These are phyloP conservation scores for Parathielavia hyrcaniae DNA, from an alignment of 495 filamentous ascomycete genomes.

Conservation along the genomic window DNA sequence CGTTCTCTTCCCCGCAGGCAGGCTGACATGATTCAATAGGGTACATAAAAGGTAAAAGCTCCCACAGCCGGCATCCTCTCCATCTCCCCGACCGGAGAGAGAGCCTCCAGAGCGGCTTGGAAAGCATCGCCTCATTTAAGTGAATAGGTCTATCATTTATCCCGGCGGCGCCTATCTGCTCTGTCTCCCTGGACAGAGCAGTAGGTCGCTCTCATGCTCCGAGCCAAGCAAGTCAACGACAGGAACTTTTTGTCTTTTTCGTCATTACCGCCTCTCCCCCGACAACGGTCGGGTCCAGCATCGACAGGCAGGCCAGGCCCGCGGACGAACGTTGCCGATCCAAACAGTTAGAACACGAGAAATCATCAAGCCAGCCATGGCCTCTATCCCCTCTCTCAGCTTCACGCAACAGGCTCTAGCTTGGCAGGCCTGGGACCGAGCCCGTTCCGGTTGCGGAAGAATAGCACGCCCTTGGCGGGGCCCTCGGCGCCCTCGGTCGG, in stretches of 20 bases:
- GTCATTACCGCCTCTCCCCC: slow-evolving; percentile 1
- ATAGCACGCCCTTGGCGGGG: slow-evolving; percentile 56
- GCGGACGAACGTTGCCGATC: not conserved
- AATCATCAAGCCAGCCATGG: not conserved
- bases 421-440: slow-evolving; percentile 55
- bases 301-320: not conserved
- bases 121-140: slow-evolving; percentile 8
- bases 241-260: not conserved
- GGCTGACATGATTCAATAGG: no score
- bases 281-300: not conserved
- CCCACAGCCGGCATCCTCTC: no score
- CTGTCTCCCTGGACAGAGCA: not conserved
- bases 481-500: slow-evolving; percentile 59
- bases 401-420: slow-evolving; percentile 16
- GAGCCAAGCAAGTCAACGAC: not conserved
- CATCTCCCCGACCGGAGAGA: no score
- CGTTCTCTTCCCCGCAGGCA: no score
- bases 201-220: not conserved
- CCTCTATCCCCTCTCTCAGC: not conserved
- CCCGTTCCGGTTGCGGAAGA: slow-evolving; percentile 74
- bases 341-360: not conserved
- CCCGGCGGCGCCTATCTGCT: not conserved
- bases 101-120: not conserved
- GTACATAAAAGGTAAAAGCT: no score
- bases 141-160: slow-evolving; percentile 6